Conservation (phyloP, 1,284 basidiomycete species). For the Inonotus hispidus region DNA sequence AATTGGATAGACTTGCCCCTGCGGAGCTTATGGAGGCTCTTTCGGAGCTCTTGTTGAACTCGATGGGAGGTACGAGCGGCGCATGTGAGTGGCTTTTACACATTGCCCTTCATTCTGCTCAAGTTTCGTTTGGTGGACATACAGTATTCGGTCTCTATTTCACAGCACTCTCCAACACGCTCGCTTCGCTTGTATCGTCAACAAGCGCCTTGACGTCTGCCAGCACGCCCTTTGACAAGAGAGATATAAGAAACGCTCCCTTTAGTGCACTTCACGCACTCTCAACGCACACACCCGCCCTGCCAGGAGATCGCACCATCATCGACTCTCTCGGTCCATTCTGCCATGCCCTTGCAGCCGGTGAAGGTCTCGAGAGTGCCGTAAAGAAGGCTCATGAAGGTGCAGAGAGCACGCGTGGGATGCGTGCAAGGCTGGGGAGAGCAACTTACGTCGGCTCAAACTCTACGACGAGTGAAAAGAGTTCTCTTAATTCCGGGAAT, state of each 20-base stretch:
- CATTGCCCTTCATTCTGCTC: background rate
- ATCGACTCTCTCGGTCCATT: constrained; percentile 49
- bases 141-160: constrained; percentile 51
- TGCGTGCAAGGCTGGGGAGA: constrained; percentile 44
- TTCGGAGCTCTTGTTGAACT: constrained; percentile 26
- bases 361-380: constrained; percentile 30
- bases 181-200: constrained; percentile 20
- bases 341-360: constrained; percentile 31
- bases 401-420: constrained; percentile 41
- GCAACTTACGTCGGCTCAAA: constrained; percentile 41
- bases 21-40: background rate
- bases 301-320: constrained; percentile 48
- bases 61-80: constrained; percentile 34
- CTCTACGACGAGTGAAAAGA: constrained; percentile 17
- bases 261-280: constrained; percentile 31
- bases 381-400: constrained; percentile 36
- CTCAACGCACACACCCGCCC: constrained; percentile 43
- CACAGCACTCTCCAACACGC: constrained; percentile 32
- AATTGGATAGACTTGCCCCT: constrained; percentile 5
- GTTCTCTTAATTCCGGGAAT: constrained; percentile 19
- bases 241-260: constrained; percentile 22
- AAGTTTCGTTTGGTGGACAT: background rate
- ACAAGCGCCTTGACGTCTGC: constrained; percentile 14
- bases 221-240: background rate
- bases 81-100: constrained; percentile 20